Base-by-base conservation (phyloP, 495 filamentous ascomycete genomes). In the Aspergillus steynii region DNA sequence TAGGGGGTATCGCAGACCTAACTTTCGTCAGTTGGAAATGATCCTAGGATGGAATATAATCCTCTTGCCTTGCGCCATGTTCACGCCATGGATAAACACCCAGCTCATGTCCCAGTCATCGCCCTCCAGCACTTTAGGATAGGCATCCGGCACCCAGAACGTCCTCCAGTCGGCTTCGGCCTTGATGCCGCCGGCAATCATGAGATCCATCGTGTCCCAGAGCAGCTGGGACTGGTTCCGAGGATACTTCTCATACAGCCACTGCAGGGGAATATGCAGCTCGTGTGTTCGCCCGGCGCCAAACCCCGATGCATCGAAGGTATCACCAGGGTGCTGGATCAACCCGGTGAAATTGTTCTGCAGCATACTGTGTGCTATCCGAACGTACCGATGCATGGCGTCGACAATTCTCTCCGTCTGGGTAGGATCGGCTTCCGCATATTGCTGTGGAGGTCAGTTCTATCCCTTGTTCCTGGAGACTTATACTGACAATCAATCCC, bases 351-450 rank as follows among this genome's bases (percentile, higher is more conserved):
- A 80, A 48, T 82, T 74, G 55, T 83, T 63, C 50, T 67, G 59
- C 27, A 86, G 69, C 84, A 86, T 82, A 42, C 20, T 54, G 31
- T 76, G 66, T 56, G 70, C 71, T 2, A 73, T 59, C 27, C 62
- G 20, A 6, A 71, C 55, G 49, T 72, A 76, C 27, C 54, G 52
- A 50, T 74, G 62, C 53, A 77, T 62, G 0, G 70, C 61, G 31
- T 53, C 20, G 12, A 57, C 7, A 3, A 62, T 62, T 8, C 47
- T 26, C 5, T 34, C 26, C 5, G 14, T 31, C 14, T 29, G 31
- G 26, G n/a, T 31, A 7, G 53, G 31, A 50, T 61, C 52, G 59
- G 62, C 46, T 58, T 59, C 31, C 48, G 58, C 58, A 42, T 42
- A 42, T 42, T 42, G 37, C 37, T 42, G 14, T 4, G 9, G 37